Base-by-base conservation (phyloP, 345 rosid genomes). In the Trapa bicornis region DNA sequence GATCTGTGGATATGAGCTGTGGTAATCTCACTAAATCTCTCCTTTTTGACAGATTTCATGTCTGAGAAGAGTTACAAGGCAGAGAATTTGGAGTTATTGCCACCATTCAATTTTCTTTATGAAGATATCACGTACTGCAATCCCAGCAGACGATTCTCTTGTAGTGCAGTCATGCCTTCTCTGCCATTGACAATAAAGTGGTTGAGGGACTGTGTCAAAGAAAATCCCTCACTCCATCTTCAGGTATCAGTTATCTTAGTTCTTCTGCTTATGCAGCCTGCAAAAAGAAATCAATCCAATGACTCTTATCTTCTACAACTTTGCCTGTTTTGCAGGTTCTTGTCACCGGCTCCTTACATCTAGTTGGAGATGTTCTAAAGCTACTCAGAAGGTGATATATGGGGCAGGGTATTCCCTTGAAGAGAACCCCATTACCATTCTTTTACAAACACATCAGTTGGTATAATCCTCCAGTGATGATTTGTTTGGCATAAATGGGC, bases 321-420 rank as follows among this genome's bases (percentile, higher is more conserved):
- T 22, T 29, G 13, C 5, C 33, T 3, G 37, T 66, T 58, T 5
- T 71, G 58, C 83, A 89, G 96, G 96, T 89, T 75, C 82, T 89
- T 61, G 92, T 87, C 74, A 89, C 96, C 22, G 96, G 96, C 53
- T 89, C 96, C 15, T 66, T 89, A 67, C 92, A 89, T 79, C 84
- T 89, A 61, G 91, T 89, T 48, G 92, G 96, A 13, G 96, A 89
- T 74, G 96, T 89, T 4, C 82, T 89, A 35, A 85, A 85, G 80
- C 76, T 87, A 57, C 64, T 87, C 45, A 84, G 77, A 80, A 84
- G 82, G 72, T 80, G 75, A 88, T 42, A 39, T 6, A 22, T 13
- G 57, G 62, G 57, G 62, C 15, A 37, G 38, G 5, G 17, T 42
- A 15, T 42, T 42, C 15, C 2, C 32, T 45, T 2, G 14, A 6